Evolutionary conservation across 495 filamentous ascomycete species (phyloP).

Genomic region (Lineolata rhizophorae): DNA sequence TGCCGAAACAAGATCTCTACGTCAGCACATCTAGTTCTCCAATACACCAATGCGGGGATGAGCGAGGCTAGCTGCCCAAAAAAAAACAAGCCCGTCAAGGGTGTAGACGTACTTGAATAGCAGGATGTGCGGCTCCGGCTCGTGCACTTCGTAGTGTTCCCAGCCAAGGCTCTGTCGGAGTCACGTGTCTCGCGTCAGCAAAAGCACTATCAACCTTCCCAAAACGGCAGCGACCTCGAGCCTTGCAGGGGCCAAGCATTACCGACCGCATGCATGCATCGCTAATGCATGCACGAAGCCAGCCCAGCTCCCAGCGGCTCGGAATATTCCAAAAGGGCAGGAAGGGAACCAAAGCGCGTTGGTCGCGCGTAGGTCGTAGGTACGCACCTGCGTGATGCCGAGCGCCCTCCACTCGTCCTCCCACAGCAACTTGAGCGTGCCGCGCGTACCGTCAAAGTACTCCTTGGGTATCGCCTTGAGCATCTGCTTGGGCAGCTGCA

Average conservation of each 20-base stretch:
- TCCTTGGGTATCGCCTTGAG: constrained; percentile 89
- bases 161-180: constrained; percentile 70
- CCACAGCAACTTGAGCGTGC: constrained; percentile 88
- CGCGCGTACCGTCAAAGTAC: constrained; percentile 77
- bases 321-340: neutral
- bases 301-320: constrained; percentile 2
- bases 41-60: too few relatives aligned
- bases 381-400: constrained; percentile 77
- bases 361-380: too few relatives aligned
- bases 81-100: too few relatives aligned
- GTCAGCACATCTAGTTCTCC: too few relatives aligned
- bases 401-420: constrained; percentile 95
- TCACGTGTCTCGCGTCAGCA: too few relatives aligned
- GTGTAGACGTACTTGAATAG: constrained; percentile 68
- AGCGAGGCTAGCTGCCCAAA: too few relatives aligned
- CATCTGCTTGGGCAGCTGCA: constrained; percentile 94
- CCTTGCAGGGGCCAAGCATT: too few relatives aligned
- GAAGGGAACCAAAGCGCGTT: too few relatives aligned
- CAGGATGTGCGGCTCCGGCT: constrained; percentile 93
- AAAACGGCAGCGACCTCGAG: too few relatives aligned
- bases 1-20: constrained; percentile 18
- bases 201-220: too few relatives aligned
- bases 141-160: constrained; percentile 98
- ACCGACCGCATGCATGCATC: too few relatives aligned
- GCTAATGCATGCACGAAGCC: too few relatives aligned